Conservation (phyloP, 1,139 yeast genomes). For the Arxiozyma slooffiae region DNA sequence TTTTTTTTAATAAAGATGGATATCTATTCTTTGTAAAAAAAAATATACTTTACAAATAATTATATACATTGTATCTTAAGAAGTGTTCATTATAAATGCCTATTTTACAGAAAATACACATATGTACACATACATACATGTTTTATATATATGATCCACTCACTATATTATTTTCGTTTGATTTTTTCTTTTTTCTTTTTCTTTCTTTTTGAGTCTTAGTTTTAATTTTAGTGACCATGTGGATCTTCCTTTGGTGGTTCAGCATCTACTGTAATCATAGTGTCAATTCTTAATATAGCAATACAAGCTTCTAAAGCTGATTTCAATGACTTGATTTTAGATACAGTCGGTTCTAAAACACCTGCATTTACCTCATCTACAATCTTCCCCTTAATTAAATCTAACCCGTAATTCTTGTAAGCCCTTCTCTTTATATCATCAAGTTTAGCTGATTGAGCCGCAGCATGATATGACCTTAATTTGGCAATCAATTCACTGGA, state of each 20-base stretch:
- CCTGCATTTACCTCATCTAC: constrained; percentile 79
- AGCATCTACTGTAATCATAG: constrained; percentile 95
- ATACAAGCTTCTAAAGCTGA: constrained; percentile 97
- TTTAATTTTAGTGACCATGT: constrained; percentile 47
- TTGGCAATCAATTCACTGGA: constrained; percentile 90
- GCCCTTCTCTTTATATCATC: constrained; percentile 74
- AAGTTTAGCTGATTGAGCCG: constrained; percentile 77
- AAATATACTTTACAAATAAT: no score
- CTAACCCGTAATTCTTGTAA: constrained; percentile 87
- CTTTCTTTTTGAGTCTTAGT: no score
- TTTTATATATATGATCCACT: not conserved
- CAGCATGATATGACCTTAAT: constrained; percentile 92
- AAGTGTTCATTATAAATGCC: not conserved
- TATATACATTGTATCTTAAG: not conserved
- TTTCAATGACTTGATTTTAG: constrained; percentile 85
- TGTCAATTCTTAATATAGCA: constrained; percentile 93
- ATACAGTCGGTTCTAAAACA: constrained; percentile 89
- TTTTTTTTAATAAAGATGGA: no score
- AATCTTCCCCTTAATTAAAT: constrained; percentile 81
- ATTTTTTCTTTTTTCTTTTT: not conserved
- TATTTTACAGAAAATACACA: no score
- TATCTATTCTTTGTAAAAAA: no score
- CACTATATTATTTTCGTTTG: no score
- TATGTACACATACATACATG: not conserved
- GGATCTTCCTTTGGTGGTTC: constrained; percentile 90